Conservation (phyloP, 345 rosid genomes). For the Sonneratia alba region DNA sequence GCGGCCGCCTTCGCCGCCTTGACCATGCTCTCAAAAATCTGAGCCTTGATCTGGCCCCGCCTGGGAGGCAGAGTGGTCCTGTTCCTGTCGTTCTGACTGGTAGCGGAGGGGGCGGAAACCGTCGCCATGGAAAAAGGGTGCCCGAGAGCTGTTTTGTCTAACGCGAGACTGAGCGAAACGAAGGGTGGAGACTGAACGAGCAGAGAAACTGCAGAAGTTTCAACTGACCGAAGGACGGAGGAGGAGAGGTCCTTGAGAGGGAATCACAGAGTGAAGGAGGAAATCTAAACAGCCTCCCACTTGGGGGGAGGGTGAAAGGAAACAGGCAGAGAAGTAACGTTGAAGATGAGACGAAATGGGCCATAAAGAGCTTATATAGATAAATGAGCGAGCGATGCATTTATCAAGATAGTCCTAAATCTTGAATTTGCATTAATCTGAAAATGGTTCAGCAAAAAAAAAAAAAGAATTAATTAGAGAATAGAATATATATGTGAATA, state of each 20-base stretch:
- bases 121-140: constrained; percentile 7
- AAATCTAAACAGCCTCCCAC: background rate
- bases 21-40: constrained; percentile 19
- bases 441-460: no score
- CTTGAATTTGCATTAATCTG: no score
- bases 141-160: no score
- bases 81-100: background rate
- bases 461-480: no score
- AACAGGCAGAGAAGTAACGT: no score
- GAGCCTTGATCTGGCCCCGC: constrained; percentile 31
- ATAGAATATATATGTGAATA: no score
- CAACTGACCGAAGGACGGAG: no score
- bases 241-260: background rate
- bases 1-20: background rate
- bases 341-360: no score
- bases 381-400: no score
- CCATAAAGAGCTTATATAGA: no score
- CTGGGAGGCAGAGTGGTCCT: constrained; percentile 17
- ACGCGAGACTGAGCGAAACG: background rate
- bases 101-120: background rate
- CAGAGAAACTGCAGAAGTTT: background rate
- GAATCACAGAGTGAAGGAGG: background rate
- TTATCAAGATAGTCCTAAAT: no score
- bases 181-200: background rate
- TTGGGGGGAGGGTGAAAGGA: no score